phyloP scores from a whole-genome alignment of 345 rosid species.

The Mallotus nudiflorus region DNA sequence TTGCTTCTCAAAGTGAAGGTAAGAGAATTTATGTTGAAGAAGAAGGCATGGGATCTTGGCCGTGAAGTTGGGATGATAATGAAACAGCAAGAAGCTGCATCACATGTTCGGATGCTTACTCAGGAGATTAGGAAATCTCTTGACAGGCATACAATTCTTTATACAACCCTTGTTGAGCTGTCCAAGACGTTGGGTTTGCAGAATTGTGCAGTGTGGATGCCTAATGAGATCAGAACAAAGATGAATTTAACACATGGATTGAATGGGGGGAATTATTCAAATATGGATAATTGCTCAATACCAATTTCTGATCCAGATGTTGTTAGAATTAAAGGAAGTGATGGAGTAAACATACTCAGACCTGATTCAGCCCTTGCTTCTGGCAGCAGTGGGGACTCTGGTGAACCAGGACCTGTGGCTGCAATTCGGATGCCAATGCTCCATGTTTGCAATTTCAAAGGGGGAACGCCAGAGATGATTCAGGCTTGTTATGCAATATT shows the following conservation, averaged over 20 bases:
- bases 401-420: constrained; percentile 70
- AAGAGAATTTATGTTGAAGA: constrained; percentile 87
- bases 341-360: constrained; percentile 57
- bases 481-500: constrained; percentile 75
- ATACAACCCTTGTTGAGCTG: constrained; percentile 90
- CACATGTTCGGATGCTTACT: constrained; percentile 93
- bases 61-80: constrained; percentile 88
- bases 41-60: constrained; percentile 85
- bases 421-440: constrained; percentile 99
- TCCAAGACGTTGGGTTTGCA: constrained; percentile 82
- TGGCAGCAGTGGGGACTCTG: constrained; percentile 57
- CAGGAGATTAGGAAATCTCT: constrained; percentile 91
- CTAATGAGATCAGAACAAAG: constrained; percentile 53
- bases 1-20: constrained; percentile 92
- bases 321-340: constrained; percentile 51
- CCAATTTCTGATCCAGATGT: constrained; percentile 72
- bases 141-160: constrained; percentile 76
- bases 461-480: constrained; percentile 79
- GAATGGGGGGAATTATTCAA: constrained; percentile 45
- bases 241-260: constrained; percentile 78
- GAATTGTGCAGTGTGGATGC: constrained; percentile 98
- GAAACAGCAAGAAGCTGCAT: constrained; percentile 82
- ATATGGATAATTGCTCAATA: constrained; percentile 37
- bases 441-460: constrained; percentile 73
- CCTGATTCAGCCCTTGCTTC: constrained; percentile 61